Conservation (phyloP, 306 rosid species). For the Corylus americana region DNA sequence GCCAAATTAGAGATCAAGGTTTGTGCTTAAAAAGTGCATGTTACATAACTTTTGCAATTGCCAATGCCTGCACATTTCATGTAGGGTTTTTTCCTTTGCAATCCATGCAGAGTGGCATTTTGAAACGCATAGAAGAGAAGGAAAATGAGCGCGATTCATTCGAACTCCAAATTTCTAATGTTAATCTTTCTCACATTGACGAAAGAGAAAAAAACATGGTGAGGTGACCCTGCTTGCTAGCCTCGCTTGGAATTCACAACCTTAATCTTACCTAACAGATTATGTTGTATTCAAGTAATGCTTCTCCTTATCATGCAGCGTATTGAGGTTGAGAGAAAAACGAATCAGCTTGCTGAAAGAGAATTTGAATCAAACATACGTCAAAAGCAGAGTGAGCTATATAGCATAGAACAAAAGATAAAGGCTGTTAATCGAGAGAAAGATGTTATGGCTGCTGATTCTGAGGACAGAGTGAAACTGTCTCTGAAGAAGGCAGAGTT, state of each 20-base stretch:
- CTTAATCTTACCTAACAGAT: conserved; percentile 13
- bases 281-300: conserved; percentile 17
- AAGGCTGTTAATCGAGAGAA: conserved; percentile 61
- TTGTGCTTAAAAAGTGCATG: conserved; percentile 25
- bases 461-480: conserved; percentile 68
- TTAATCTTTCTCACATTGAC: conserved; percentile 62
- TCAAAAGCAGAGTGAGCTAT: conserved; percentile 57
- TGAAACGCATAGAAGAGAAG: conserved; percentile 72
- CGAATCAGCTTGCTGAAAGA: conserved; percentile 64
- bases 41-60: conserved; percentile 16
- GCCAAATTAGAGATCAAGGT: conserved; percentile 72
- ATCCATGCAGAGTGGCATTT: conserved; percentile 57
- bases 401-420: conserved; percentile 62
- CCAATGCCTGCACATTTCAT: conserved; percentile 17
- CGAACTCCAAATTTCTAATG: conserved; percentile 45
- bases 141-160: conserved; percentile 52
- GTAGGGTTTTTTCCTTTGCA: conserved; percentile 30
- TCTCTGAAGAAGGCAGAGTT: conserved; percentile 54
- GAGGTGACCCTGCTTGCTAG: conserved; percentile 35
- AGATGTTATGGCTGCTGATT: conserved; percentile 63
- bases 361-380: conserved; percentile 73
- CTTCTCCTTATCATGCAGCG: conserved; percentile 44
- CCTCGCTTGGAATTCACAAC: conserved; percentile 26
- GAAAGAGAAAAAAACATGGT: conserved; percentile 83
- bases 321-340: conserved; percentile 69